Evolutionary conservation across 2,329 filamentous ascomycete species (phyloP).

Genomic region (Neodidymelliopsis sp.): DNA sequence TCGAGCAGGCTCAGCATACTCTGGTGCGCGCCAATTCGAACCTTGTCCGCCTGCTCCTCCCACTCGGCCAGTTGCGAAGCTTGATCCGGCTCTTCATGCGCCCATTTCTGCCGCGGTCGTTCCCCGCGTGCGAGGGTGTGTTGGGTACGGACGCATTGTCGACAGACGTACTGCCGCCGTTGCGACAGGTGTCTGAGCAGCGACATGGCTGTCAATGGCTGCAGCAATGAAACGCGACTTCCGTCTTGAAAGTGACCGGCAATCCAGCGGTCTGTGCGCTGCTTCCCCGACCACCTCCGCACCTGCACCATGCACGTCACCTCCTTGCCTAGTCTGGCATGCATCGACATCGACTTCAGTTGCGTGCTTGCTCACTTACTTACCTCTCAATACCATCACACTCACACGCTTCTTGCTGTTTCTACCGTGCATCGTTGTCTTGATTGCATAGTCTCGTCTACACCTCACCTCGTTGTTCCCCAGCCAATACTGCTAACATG

Average conservation of each 20-base stretch:
- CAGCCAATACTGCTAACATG: slow-evolving; percentile 40
- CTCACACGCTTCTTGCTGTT: background rate
- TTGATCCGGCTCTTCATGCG: slow-evolving; percentile 25
- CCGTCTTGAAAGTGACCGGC: slow-evolving; percentile 10
- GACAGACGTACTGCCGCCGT: slow-evolving; percentile 36
- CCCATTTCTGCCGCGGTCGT: slow-evolving; percentile 32
- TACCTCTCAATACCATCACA: slow-evolving; percentile 1
- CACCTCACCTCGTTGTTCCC: background rate
- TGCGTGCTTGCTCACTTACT: slow-evolving; percentile 3
- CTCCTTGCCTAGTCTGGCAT: slow-evolving; percentile 24
- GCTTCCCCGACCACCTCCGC: slow-evolving; percentile 36
- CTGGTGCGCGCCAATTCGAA: slow-evolving; percentile 40
- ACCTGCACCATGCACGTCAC: slow-evolving; percentile 25
- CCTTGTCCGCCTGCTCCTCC: slow-evolving; percentile 38
- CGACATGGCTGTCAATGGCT: slow-evolving; percentile 40
- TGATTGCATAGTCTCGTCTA: background rate
- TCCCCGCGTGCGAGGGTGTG: slow-evolving; percentile 23
- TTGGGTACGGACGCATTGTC: slow-evolving; percentile 37
- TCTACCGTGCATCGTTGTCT: background rate
- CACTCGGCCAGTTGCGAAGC: slow-evolving; percentile 30
- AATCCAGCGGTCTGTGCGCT: slow-evolving; percentile 5
- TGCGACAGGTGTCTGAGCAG: slow-evolving; percentile 39
- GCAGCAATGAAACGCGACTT: slow-evolving; percentile 13
- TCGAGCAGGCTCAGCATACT: slow-evolving; percentile 70
- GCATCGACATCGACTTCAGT: slow-evolving; percentile 7